phyloP scores from a whole-genome alignment of 1,284 basidiomycete genomes.

The Leccinum pallidistipes region DNA sequence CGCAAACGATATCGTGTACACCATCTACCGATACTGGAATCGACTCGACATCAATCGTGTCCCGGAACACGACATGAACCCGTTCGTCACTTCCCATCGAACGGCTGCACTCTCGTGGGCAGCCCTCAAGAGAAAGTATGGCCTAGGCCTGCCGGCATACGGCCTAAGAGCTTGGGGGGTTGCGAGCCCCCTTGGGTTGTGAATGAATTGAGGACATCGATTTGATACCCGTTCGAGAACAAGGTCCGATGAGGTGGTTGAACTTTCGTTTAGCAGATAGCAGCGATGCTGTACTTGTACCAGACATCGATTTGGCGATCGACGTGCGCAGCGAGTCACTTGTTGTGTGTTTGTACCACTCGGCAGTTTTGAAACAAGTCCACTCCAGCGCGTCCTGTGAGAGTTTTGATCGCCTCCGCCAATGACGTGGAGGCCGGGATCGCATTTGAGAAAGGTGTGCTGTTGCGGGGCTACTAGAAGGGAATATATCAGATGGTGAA shows the following conservation, averaged over 20 bases:
- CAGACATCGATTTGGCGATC: slow-evolving; percentile 14
- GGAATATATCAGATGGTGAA: too few relatives aligned
- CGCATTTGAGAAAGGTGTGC: too few relatives aligned
- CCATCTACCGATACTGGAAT: slow-evolving; percentile 71
- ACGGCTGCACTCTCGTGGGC: slow-evolving; percentile 64
- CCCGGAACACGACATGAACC: slow-evolving; percentile 76
- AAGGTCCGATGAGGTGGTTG: slow-evolving; percentile 17
- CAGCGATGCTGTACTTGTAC: slow-evolving; percentile 23
- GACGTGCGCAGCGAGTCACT: slow-evolving; percentile 1
- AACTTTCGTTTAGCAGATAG: slow-evolving; percentile 11
- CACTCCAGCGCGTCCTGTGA: too few relatives aligned
- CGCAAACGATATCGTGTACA: slow-evolving; percentile 69
- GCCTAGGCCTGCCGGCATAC: not conserved
- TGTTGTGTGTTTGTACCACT: not conserved
- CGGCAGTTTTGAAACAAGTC: too few relatives aligned
- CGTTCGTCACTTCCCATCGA: slow-evolving; percentile 57
- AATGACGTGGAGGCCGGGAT: too few relatives aligned
- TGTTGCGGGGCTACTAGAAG: too few relatives aligned
- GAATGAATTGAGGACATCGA: slow-evolving; percentile 21
- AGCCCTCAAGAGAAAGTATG: slow-evolving; percentile 68
- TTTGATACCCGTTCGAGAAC: slow-evolving; percentile 23
- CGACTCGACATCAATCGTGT: slow-evolving; percentile 78
- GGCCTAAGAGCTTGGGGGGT: not conserved
- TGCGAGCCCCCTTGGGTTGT: not conserved
- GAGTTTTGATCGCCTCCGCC: not conserved